Evolutionary conservation across 192 early-diverging fungal genomes (phyloP).

Genomic region (Mortierella claussenii): DNA sequence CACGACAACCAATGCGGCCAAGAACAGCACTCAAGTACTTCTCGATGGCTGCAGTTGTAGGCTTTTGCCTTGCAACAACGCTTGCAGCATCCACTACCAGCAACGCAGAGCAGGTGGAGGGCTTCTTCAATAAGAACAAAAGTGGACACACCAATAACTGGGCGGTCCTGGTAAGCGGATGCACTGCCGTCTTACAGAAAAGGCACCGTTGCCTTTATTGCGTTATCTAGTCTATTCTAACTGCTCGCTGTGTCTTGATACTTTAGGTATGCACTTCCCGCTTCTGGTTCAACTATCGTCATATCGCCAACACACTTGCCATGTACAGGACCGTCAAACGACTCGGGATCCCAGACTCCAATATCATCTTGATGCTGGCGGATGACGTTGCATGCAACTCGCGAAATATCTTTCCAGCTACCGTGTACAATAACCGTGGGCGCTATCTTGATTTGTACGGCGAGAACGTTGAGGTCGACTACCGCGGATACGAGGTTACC

Average conservation of each 20-base stretch:
- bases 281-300: conserved; percentile 99
- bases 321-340: conserved; percentile 99
- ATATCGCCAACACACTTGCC: conserved; percentile 97
- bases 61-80: conserved; percentile 25
- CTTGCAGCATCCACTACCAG: conserved; percentile 29
- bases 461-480: conserved; percentile 98
- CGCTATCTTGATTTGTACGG: conserved; percentile 92
- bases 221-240: neutral
- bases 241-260: neutral
- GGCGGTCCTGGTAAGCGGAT: conserved; percentile 88
- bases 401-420: conserved; percentile 90
- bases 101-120: conserved; percentile 54
- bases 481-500: conserved; percentile 98
- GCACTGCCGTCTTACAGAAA: neutral
- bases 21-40: conserved; percentile 20
- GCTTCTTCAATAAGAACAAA: conserved; percentile 64
- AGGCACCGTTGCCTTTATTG: neutral
- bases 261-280: conserved; percentile 95
- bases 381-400: conserved; percentile 99
- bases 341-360: conserved; percentile 97
- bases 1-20: conserved; percentile 34
- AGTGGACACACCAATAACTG: conserved; percentile 96
- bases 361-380: conserved; percentile 99
- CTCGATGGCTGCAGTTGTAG: neutral
- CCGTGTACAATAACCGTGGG: conserved; percentile 92